These are phyloP conservation scores for Skeletonema grethae DNA, from an alignment of 108 stramenopile genomes.

Conservation along the genomic window DNA sequence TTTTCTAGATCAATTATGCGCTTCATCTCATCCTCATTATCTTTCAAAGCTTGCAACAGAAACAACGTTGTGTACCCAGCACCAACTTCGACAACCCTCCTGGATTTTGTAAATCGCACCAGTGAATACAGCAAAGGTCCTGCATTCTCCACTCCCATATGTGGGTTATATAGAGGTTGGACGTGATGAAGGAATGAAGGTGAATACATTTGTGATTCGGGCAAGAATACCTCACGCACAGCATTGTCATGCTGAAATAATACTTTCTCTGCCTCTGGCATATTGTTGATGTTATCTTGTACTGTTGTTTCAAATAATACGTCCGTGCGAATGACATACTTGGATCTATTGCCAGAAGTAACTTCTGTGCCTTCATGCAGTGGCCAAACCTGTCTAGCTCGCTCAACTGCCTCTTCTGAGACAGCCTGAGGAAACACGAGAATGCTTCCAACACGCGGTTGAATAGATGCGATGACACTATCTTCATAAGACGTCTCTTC, in stretches of 20 bases:
- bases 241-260: slow-evolving; percentile 62
- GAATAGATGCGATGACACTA: slow-evolving; percentile 65
- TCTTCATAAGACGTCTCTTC: not conserved
- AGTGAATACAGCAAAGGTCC: slow-evolving; percentile 76
- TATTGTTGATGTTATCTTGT: slow-evolving; percentile 21
- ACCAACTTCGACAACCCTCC: slow-evolving; percentile 78
- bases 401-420: slow-evolving; percentile 70
- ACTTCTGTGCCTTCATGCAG: slow-evolving; percentile 84
- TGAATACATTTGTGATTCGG: slow-evolving; percentile 48
- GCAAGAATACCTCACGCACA: slow-evolving; percentile 70
- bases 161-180: slow-evolving; percentile 66
- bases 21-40: slow-evolving; percentile 81
- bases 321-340: slow-evolving; percentile 91
- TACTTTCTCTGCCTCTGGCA: slow-evolving; percentile 19
- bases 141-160: slow-evolving; percentile 87
- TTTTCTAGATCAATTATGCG: slow-evolving; percentile 55
- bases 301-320: slow-evolving; percentile 60
- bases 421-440: slow-evolving; percentile 87
- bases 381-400: slow-evolving; percentile 75
- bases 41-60: slow-evolving; percentile 75
- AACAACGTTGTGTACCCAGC: slow-evolving; percentile 86
- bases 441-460: slow-evolving; percentile 66
- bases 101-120: slow-evolving; percentile 69
- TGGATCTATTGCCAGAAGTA: slow-evolving; percentile 57
- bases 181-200: slow-evolving; percentile 61